Conservation (phyloP, 805 yeast species). For the Maudiozyma saulgeensis region DNA sequence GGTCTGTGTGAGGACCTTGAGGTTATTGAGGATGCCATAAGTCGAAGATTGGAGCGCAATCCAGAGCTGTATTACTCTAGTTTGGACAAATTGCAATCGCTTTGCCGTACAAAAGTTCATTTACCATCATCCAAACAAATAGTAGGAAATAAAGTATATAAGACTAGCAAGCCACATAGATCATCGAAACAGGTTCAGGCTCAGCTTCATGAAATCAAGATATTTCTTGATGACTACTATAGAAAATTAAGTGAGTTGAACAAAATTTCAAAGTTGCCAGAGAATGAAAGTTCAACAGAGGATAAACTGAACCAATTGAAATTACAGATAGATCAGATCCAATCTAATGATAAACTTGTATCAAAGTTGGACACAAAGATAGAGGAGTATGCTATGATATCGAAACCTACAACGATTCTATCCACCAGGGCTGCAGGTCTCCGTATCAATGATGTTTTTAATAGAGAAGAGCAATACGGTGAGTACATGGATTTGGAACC, state of each 20-base stretch:
- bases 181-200: conserved; percentile 39
- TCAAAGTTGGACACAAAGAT: background rate
- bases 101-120: background rate
- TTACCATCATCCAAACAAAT: conserved; percentile 8
- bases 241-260: conserved; percentile 23
- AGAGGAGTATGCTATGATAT: conserved; percentile 19
- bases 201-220: conserved; percentile 60
- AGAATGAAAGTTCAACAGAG: background rate
- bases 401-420: conserved; percentile 27
- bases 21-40: conserved; percentile 55
- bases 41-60: conserved; percentile 51
- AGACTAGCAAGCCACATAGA: conserved; percentile 34
- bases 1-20: conserved; percentile 54
- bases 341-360: background rate
- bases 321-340: too few species aligned
- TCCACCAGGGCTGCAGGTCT: conserved; percentile 44
- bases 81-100: conserved; percentile 6
- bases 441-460: conserved; percentile 41
- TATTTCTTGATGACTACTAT: conserved; percentile 40
- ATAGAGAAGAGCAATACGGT: conserved; percentile 57
- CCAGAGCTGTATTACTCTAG: conserved; percentile 41
- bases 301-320: background rate
- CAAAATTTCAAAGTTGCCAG: background rate
- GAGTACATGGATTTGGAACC: conserved; percentile 47
- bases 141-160: conserved; percentile 23